Evolutionary conservation across 106 monocot genomes (phyloP).

Genomic region (Dendrobium chrysotoxum): DNA sequence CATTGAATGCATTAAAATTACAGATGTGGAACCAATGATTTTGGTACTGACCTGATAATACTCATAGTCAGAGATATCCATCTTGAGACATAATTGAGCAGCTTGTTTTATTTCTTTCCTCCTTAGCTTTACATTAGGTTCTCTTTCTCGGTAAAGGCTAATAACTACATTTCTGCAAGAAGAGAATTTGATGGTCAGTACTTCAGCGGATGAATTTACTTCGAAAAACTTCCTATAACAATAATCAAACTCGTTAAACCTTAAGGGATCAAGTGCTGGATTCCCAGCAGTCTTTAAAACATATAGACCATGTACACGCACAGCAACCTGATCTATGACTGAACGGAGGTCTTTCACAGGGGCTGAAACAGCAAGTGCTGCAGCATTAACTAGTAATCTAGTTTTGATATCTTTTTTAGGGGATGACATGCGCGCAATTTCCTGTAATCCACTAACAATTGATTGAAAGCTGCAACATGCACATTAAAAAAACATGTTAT

Average conservation of each 20-base stretch:
- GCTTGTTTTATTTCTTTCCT: constrained; percentile 46
- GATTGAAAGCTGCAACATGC: constrained; percentile 36
- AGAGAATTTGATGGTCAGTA: constrained; percentile 9
- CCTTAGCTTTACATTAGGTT: constrained; percentile 37
- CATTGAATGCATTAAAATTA: too few species aligned
- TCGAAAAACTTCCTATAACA: background rate
- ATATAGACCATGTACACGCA: constrained; percentile 57
- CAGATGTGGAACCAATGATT: background rate
- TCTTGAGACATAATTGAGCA: constrained; percentile 25
- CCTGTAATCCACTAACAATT: constrained; percentile 39
- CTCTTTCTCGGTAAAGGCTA: constrained; percentile 36
- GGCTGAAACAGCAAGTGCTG: constrained; percentile 31
- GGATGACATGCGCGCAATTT: constrained; percentile 29
- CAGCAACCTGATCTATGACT: constrained; percentile 39
- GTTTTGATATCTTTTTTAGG: constrained; percentile 39
- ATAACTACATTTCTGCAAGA: constrained; percentile 53
- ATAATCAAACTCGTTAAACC: constrained; percentile 22
- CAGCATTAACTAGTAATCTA: constrained; percentile 31
- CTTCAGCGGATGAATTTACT: background rate
- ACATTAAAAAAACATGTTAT: background rate
- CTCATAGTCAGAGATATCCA: constrained; percentile 45
- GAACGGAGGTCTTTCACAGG: constrained; percentile 32
- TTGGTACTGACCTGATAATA: constrained; percentile 47
- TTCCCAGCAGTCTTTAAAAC: constrained; percentile 37
- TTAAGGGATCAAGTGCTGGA: constrained; percentile 40